Base-by-base conservation (phyloP, 768 basidiomycete genomes). In the Lentinula aciculospora region DNA sequence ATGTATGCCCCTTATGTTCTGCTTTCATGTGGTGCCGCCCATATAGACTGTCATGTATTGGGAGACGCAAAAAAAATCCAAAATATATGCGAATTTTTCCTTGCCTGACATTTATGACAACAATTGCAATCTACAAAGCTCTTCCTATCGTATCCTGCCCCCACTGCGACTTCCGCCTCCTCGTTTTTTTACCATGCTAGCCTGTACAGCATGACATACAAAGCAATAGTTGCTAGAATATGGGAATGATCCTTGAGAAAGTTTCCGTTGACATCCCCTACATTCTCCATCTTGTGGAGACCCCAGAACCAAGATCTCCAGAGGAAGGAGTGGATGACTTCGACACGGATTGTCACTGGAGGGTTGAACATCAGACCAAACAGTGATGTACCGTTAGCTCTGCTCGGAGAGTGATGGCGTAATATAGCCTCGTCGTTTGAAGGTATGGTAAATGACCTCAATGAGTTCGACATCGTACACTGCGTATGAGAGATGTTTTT, bases 391-490 rank as follows among this genome's bases (percentile, higher is more conserved):
- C 3, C 46, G 46, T 21, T 46, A 9, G 17, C 45, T 48, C 31
- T 42, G 46, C 31, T 17, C n/a, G 44, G 12, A 31, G 23, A 45
- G 44, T 28, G 27, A 17, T 6, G 8, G 4, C 17, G 37, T 13
- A 10, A 57, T 23, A 39, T 48, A 57, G 21, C 58, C 25, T 19
- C 3, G 5, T 31, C 28, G 29, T 4, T 17, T 13, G 57, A 78
- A 76, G 42, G 69, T 59, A 4, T 67, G 63, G 63, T 73, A 73
- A 19, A 78, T 66, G 2, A 64, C 58, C 9, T 64, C 67, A 51
- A 79, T 72, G 59, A 77, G 67, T 28, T 68, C 66, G 47, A 77
- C 71, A 62, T 79, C 77, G 58, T 72, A 71, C 3, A 75, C 74
- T 1, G 77, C 76, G 31, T 78, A 78, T 10, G 65, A 63, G 23